Evolutionary conservation across 371 early-diverging fungal genomes (phyloP).

Genomic region (Sporodiniella umbellata): DNA sequence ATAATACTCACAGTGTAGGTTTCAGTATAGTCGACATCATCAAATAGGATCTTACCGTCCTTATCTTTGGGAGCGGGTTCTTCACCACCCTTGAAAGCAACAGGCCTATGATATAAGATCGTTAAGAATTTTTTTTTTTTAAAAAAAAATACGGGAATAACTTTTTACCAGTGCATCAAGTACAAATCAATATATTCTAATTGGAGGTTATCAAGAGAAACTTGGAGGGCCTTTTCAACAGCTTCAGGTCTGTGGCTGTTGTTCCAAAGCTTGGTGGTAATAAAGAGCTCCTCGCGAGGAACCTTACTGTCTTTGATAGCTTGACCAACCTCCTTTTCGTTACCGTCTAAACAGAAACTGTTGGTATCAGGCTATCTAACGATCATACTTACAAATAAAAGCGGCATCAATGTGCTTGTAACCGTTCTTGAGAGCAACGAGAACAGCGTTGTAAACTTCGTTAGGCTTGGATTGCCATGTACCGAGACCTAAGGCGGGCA

Average conservation of each 20-base stretch:
- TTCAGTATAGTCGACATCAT: conserved; percentile 18
- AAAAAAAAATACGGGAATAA: no score
- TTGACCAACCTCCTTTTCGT: conserved; percentile 28
- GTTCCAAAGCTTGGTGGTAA: conserved; percentile 77
- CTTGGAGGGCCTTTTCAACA: conserved; percentile 43
- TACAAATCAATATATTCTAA: conserved; percentile 74
- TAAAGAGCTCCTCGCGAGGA: conserved; percentile 60
- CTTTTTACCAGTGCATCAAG: conserved; percentile 38
- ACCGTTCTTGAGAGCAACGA: conserved; percentile 34
- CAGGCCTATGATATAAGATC: conserved; percentile 12
- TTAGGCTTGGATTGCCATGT: conserved; percentile 44
- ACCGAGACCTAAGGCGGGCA: conserved; percentile 34
- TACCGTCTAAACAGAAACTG: conserved; percentile 16
- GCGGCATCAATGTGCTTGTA: conserved; percentile 30
- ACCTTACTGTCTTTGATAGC: conserved; percentile 50
- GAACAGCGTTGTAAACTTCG: conserved; percentile 40
- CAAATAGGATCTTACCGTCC: conserved; percentile 16
- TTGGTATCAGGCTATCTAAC: no score
- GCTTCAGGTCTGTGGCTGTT: conserved; percentile 50
- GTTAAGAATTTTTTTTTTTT: neutral
- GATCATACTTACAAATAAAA: conserved; percentile 27
- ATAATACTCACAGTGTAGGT: conserved; percentile 48
- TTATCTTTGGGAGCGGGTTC: conserved; percentile 18
- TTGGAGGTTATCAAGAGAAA: conserved; percentile 53
- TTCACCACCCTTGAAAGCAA: conserved; percentile 21